Percentiles rank a stretch among this genome's conserved stretches.
phyloP scores from a whole-genome alignment of 1,284 basidiomycete genomes.

The Cryptococcus sp. region DNA sequence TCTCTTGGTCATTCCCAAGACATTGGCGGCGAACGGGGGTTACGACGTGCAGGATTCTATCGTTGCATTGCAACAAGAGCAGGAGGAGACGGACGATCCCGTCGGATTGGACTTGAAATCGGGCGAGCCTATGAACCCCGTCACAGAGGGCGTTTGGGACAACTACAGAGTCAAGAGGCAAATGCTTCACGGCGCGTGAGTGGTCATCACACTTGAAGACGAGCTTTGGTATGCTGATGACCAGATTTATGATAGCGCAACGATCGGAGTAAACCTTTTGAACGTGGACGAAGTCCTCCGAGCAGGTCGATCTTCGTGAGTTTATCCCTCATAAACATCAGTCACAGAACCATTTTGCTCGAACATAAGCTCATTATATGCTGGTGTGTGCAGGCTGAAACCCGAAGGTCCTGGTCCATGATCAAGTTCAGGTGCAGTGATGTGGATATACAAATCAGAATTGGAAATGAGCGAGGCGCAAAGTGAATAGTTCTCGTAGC shows the following conservation, averaged over 20 bases:
- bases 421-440: background rate
- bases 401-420: conserved; percentile 6
- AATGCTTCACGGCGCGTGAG: conserved; percentile 94
- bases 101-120: conserved; percentile 91
- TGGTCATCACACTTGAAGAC: conserved; percentile 13
- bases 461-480: no score
- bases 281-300: conserved; percentile 95
- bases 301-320: conserved; percentile 80
- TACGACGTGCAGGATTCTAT: conserved; percentile 97
- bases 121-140: conserved; percentile 95
- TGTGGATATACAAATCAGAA: background rate
- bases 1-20: conserved; percentile 92
- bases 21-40: conserved; percentile 92
- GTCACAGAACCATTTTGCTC: no score
- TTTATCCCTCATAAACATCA: background rate
- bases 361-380: no score
- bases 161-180: conserved; percentile 99
- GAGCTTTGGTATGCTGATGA: conserved; percentile 1
- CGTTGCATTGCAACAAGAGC: conserved; percentile 85
- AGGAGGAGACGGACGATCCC: conserved; percentile 84
- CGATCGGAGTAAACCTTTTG: conserved; percentile 94
- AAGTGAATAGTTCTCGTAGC: no score
- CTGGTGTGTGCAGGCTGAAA: background rate
- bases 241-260: conserved; percentile 65
- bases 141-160: conserved; percentile 95